Percentiles rank a stretch among this genome's conserved stretches.
These are phyloP conservation scores for Aquilaria agallochum DNA, from an alignment of 441 rosid species.

Conservation along the genomic window DNA sequence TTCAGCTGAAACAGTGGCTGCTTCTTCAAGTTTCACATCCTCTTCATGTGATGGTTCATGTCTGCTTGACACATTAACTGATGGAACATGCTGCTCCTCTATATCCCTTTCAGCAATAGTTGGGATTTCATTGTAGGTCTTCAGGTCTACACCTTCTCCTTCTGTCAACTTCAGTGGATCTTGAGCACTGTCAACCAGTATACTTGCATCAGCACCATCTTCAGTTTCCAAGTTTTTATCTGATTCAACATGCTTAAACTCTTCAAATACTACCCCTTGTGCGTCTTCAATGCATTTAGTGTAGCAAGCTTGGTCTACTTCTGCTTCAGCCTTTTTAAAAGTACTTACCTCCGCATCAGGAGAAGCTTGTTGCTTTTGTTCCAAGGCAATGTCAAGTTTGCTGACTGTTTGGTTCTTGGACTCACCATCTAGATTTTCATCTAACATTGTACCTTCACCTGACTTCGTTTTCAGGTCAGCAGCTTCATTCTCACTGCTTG, in stretches of 20 bases:
- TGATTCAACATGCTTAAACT: constrained; percentile 9
- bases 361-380: constrained; percentile 22
- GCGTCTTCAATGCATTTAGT: constrained; percentile 9
- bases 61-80: constrained; percentile 15
- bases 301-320: constrained; percentile 1
- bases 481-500: constrained; percentile 17
- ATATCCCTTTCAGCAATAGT: constrained; percentile 12
- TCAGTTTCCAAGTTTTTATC: constrained; percentile 16
- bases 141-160: constrained; percentile 19
- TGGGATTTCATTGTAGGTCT: constrained; percentile 18
- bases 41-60: constrained; percentile 16
- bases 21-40: constrained; percentile 17
- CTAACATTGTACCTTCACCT: constrained; percentile 11
- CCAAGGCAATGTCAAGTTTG: constrained; percentile 19
- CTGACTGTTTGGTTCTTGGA: constrained; percentile 15
- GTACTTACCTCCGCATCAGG: constrained; percentile 14
- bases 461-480: constrained; percentile 6
- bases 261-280: constrained; percentile 13
- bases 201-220: constrained; percentile 14
- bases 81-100: constrained; percentile 16
- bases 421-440: constrained; percentile 20
- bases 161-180: constrained; percentile 16
- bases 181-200: constrained; percentile 3
- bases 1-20: constrained; percentile 3
- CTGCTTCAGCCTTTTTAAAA: constrained; percentile 20